A percentile compares a stretch with the other conserved stretches of the same genome.
Evolutionary conservation across 148 eudicot genomes (phyloP).

Genomic region (Spergularia marina): DNA sequence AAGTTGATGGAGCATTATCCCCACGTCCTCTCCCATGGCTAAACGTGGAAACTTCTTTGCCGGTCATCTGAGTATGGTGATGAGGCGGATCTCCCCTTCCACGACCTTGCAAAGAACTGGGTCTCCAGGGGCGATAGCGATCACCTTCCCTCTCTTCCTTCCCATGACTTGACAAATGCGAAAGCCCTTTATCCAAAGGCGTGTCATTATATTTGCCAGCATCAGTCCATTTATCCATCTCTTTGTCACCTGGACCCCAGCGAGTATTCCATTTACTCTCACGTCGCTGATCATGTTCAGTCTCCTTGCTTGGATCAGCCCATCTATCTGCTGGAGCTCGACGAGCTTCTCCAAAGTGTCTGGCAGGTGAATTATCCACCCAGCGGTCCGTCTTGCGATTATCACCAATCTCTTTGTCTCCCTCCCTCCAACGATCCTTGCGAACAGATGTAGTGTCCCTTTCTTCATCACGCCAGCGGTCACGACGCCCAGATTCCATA

Average conservation of each 20-base stretch:
- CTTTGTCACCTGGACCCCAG: constrained; percentile 85
- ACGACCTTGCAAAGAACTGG: constrained; percentile 55
- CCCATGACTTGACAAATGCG: constrained; percentile 41
- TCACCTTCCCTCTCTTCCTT: constrained; percentile 84
- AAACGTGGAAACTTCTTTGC: constrained; percentile 52
- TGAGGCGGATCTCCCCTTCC: constrained; percentile 60
- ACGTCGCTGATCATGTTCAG: constrained; percentile 62
- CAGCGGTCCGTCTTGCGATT: constrained; percentile 56
- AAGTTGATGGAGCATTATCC: constrained; percentile 45
- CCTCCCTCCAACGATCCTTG: constrained; percentile 84
- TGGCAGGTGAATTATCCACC: constrained; percentile 48
- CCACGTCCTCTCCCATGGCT: constrained; percentile 85
- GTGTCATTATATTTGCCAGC: constrained; percentile 49
- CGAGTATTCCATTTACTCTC: constrained; percentile 89
- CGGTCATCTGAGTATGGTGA: constrained; percentile 43
- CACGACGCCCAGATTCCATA: constrained; percentile 73
- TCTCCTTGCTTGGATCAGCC: constrained; percentile 65
- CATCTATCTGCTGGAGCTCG: constrained; percentile 57
- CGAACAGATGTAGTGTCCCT: constrained; percentile 78
- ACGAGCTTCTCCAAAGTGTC: constrained; percentile 66
- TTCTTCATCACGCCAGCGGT: constrained; percentile 97
- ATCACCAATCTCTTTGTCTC: constrained; percentile 64
- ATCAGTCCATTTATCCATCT: constrained; percentile 63
- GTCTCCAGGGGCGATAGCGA: constrained; percentile 79
- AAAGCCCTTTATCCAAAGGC: constrained; percentile 53